phyloP scores from a whole-genome alignment of 1,139 yeast genomes.

The Hansenula sp. region DNA sequence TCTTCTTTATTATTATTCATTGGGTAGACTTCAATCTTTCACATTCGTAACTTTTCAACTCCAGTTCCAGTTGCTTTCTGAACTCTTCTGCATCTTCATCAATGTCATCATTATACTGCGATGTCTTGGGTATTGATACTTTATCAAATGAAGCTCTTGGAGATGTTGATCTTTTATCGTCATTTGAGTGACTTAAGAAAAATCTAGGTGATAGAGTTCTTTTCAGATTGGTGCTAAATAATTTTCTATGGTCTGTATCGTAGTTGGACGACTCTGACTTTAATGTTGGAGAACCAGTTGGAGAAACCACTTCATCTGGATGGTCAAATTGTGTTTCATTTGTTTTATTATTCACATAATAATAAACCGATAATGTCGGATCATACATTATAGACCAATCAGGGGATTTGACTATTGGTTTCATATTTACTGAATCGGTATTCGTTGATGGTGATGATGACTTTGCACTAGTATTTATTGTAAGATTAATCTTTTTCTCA shows the following conservation, averaged over 20 bases:
- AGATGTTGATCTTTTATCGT: background rate
- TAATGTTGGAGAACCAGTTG: conserved; percentile 8
- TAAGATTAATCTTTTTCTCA: no score
- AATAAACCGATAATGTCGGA: conserved; percentile 14
- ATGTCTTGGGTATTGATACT: background rate
- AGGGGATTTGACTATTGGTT: conserved; percentile 15
- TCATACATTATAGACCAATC: conserved; percentile 21
- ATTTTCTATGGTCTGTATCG: conserved; percentile 12
- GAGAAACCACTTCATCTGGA: conserved; percentile 23
- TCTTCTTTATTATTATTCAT: background rate
- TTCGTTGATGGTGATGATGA: background rate
- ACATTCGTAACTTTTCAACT: conserved; percentile 16
- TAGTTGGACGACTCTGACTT: background rate
- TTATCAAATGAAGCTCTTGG: background rate
- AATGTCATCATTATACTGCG: conserved; percentile 3
- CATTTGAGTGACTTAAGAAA: background rate
- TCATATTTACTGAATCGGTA: background rate
- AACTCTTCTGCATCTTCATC: conserved; percentile 20
- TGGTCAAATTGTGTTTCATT: conserved; percentile 21
- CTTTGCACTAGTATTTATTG: background rate
- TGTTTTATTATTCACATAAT: conserved; percentile 15
- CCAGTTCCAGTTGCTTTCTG: conserved; percentile 14
- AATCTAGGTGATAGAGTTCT: conserved; percentile 18
- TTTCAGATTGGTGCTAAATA: conserved; percentile 12
- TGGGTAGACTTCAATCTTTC: conserved; percentile 9